A percentile compares a stretch with the other conserved stretches of the same genome.
Conservation (phyloP, 2,329 filamentous ascomycete species). For the Colletotrichum paranaense region DNA sequence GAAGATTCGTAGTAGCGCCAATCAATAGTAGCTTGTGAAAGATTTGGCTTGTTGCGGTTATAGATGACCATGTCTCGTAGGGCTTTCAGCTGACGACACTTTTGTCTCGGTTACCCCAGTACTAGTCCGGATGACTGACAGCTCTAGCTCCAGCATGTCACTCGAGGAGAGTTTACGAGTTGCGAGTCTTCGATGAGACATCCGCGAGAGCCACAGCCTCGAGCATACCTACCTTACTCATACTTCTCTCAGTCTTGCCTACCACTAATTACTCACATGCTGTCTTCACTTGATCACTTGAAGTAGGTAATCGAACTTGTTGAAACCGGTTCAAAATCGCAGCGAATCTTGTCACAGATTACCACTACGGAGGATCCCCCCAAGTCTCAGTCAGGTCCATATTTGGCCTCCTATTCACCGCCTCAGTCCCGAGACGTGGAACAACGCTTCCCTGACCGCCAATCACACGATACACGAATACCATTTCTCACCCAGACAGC, state of each 20-base stretch:
- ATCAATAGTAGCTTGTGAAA: neutral
- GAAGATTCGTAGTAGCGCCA: neutral
- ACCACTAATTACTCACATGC: neutral
- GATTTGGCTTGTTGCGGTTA: neutral
- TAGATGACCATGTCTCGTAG: neutral
- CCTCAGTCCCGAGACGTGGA: too few relatives aligned
- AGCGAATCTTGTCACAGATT: neutral
- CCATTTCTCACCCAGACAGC: neutral
- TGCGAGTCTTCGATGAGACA: neutral
- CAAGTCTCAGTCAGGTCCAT: neutral
- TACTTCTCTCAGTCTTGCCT: too few relatives aligned
- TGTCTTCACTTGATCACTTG: neutral
- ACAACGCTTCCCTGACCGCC: neutral
- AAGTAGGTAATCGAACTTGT: neutral
- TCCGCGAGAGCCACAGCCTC: neutral
- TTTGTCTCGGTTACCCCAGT: neutral
- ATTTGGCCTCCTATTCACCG: neutral
- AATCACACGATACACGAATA: neutral
- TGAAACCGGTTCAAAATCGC: too few relatives aligned
- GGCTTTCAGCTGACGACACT: conserved; percentile 9
- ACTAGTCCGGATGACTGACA: neutral
- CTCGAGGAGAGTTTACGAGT: neutral
- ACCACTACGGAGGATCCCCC: neutral
- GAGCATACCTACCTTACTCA: neutral
- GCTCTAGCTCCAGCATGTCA: neutral